Base-by-base conservation (phyloP, 805 yeast species). In the Wickerhamomyces queroliae region DNA sequence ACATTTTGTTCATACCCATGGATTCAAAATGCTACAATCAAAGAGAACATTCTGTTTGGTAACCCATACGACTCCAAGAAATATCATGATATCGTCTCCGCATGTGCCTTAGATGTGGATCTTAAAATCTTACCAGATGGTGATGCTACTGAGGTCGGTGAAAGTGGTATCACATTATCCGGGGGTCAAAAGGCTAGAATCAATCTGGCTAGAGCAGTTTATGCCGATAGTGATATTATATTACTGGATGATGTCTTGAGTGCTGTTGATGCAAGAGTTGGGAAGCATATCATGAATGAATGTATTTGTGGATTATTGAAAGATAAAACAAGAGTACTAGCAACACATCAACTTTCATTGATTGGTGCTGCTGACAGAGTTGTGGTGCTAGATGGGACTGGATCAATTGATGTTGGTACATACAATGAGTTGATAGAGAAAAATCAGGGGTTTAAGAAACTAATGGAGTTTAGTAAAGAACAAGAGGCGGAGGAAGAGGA, bases 151-250 rank as follows among this genome's bases (percentile, higher is more conserved):
- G 85, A 83, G 57, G 83, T 86, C 49, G 95, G 95, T 45, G 95
- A 86, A 57, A 72, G 86, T 56, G 95, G 95, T 52, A 79, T 86
- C 35, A 84, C 93, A 0, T 62, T 86, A 31, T 82, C 91, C n/a
- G 95, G 95, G 40, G 95, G 95, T 37, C 95, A 86, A 58, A 86
- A 86, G 64, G 91, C 95, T 0, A 73, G 95, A 58, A 73, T 86
- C 38, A 76, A 78, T 53, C 63, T 86, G 43, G 95, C 95, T 4
- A 71, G 95, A 55, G 83, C 91, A 2, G 87, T 83, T 2, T 86
- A 86, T 53, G 76, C 80, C 12, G 69, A 78, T 21, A 72, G 73
- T 16, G 88, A 83, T 52, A 79, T 84, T 19, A 70, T 81, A 30
- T 59, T 86, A 37, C 61, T 86, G 38, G 95, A 86, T 55, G 95